Conservation (phyloP, 2,329 filamentous ascomycete species). For the Fusarium humuli region DNA sequence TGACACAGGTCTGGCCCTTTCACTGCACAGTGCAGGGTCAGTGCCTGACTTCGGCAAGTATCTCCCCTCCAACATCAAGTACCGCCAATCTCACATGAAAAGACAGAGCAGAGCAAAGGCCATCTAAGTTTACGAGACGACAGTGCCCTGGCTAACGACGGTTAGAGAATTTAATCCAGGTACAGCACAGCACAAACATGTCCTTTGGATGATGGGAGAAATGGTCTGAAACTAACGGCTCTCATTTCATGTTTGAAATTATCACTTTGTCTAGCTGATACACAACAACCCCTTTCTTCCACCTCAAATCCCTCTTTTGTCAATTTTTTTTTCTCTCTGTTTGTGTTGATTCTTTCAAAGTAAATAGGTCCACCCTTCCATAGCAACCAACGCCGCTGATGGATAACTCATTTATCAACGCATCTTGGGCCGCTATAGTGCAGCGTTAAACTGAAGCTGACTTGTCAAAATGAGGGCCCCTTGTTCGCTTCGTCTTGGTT, state of each 20-base stretch:
- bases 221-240: not conserved
- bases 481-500: slow-evolving; percentile 16
- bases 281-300: slow-evolving; percentile 17
- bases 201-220: slow-evolving; percentile 2
- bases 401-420: slow-evolving; percentile 43
- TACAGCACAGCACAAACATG: slow-evolving; percentile 9
- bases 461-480: slow-evolving; percentile 31
- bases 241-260: slow-evolving; percentile 25
- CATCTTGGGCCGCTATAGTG: slow-evolving; percentile 24
- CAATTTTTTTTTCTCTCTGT: slow-evolving; percentile 34
- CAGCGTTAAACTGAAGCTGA: slow-evolving; percentile 10
- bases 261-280: slow-evolving; percentile 22
- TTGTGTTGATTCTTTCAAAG: slow-evolving; percentile 42
- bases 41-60: slow-evolving; percentile 9
- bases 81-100: slow-evolving; percentile 27
- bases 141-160: slow-evolving; percentile 21
- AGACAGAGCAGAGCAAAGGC: slow-evolving; percentile 11
- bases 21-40: slow-evolving; percentile 16
- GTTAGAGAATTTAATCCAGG: not conserved
- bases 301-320: not conserved
- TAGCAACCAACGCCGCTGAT: slow-evolving; percentile 41
- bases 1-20: slow-evolving; percentile 17
- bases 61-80: slow-evolving; percentile 11
- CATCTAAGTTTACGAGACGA: slow-evolving; percentile 1
- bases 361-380: slow-evolving; percentile 48